These are phyloP conservation scores for Polytrichum formosum DNA, from an alignment of 225 moss, liverwort and hornwort species.

Conservation along the genomic window DNA sequence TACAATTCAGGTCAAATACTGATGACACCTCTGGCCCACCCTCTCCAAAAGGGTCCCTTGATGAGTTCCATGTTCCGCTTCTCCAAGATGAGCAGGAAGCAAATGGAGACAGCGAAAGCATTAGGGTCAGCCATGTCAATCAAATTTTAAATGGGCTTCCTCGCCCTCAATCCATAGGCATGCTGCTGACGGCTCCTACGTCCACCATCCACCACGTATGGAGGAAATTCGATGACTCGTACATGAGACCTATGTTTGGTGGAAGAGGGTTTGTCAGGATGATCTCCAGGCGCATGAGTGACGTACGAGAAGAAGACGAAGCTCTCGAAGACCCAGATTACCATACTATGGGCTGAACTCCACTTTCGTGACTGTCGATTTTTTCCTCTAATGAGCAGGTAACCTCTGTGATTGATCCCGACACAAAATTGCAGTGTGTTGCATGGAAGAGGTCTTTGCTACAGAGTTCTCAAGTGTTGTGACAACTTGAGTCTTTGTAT, in stretches of 20 bases:
- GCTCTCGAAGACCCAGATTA: constrained; percentile 35
- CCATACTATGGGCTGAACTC: constrained; percentile 8
- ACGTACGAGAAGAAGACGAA: constrained; percentile 45
- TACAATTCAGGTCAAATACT: constrained; percentile 11
- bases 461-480: too few species aligned
- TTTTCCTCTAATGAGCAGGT: too few species aligned
- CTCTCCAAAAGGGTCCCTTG: constrained; percentile 57
- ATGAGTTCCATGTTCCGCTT: constrained; percentile 33
- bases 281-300: constrained; percentile 42
- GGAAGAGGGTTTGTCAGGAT: constrained; percentile 73
- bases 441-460: too few species aligned
- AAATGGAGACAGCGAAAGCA: constrained; percentile 4
- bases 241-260: constrained; percentile 91
- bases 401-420: too few species aligned
- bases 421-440: too few species aligned
- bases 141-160: constrained; percentile 12
- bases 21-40: constrained; percentile 38
- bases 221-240: constrained; percentile 78
- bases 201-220: constrained; percentile 74
- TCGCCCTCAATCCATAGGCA: constrained; percentile 47
- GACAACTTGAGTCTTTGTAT: too few species aligned
- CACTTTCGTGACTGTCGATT: too few species aligned
- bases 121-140: background rate
- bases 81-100: constrained; percentile 14
- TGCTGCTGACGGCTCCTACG: constrained; percentile 67